These are phyloP conservation scores for Phytophthora pseudosyringae DNA, from an alignment of 352 stramenopile species.

Conservation along the genomic window DNA sequence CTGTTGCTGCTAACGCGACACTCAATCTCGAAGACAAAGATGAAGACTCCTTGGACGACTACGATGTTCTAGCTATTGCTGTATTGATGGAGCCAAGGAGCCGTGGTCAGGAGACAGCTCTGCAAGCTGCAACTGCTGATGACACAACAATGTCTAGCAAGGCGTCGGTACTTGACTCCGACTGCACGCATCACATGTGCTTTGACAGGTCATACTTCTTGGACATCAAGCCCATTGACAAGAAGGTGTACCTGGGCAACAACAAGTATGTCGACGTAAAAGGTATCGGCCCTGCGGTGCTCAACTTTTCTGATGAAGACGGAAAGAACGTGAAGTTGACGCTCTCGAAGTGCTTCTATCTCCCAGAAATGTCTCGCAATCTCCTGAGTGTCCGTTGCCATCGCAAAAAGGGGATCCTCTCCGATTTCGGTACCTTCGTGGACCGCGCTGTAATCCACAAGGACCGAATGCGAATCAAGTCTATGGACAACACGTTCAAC, in stretches of 20 bases:
- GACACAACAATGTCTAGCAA: background rate
- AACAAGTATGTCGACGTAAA: conserved; percentile 16
- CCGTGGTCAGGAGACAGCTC: background rate
- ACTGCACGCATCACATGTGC: conserved; percentile 12
- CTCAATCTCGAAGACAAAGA: too few relatives aligned
- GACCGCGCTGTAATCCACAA: conserved; percentile 12
- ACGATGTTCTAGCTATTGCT: background rate
- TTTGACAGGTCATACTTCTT: conserved; percentile 10
- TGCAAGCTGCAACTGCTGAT: background rate
- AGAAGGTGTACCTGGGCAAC: conserved; percentile 13
- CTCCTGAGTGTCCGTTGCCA: too few relatives aligned
- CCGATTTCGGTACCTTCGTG: conserved; percentile 8
- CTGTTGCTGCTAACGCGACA: too few relatives aligned
- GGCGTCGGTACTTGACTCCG: conserved; percentile 9
- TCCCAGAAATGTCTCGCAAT: too few relatives aligned
- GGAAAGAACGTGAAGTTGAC: conserved; percentile 7
- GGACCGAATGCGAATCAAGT: conserved; percentile 4
- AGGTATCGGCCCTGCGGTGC: conserved; percentile 3
- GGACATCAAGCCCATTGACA: background rate
- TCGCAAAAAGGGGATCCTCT: too few relatives aligned
- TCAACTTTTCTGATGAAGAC: background rate
- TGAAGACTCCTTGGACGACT: conserved; percentile 4
- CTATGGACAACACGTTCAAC: background rate
- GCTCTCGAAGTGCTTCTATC: too few relatives aligned
- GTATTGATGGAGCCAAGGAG: background rate